These are phyloP conservation scores for Rubroshorea leprosula DNA, from an alignment of 345 rosid genomes.

Conservation along the genomic window DNA sequence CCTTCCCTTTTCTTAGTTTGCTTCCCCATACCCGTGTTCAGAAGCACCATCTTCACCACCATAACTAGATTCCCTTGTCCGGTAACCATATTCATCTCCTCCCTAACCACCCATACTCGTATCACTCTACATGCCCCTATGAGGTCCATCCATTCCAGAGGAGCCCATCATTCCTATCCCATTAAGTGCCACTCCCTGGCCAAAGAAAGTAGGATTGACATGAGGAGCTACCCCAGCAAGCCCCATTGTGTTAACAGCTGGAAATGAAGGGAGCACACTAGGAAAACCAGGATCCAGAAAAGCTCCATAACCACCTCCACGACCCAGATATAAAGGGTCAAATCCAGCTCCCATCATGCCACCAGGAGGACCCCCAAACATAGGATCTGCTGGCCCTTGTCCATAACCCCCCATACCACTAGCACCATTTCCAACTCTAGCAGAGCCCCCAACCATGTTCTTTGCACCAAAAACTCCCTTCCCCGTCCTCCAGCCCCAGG, in stretches of 20 bases:
- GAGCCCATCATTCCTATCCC: constrained; percentile 62
- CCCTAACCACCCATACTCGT: constrained; percentile 69
- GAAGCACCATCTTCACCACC: constrained; percentile 86
- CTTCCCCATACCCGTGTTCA: constrained; percentile 80
- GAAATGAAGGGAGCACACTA: constrained; percentile 71
- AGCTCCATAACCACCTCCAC: constrained; percentile 73
- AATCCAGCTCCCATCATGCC: constrained; percentile 76
- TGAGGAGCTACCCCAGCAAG: constrained; percentile 87
- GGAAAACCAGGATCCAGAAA: constrained; percentile 72
- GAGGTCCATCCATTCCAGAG: constrained; percentile 67
- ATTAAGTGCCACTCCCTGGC: constrained; percentile 60
- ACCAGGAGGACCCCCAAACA: constrained; percentile 53
- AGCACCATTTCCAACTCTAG: constrained; percentile 37
- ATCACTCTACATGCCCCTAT: constrained; percentile 68
- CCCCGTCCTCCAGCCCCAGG: constrained; percentile 62
- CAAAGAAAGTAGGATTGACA: constrained; percentile 81
- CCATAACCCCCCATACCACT: constrained; percentile 57
- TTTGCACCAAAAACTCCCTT: constrained; percentile 55
- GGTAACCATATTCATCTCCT: constrained; percentile 42
- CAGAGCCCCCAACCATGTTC: constrained; percentile 54
- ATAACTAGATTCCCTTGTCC: constrained; percentile 61
- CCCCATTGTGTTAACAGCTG: constrained; percentile 70
- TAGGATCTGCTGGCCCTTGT: constrained; percentile 63
- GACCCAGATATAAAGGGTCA: constrained; percentile 75
- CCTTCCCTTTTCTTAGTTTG: constrained; percentile 61